Conservation (phyloP, 805 yeast genomes). For the Pichia gijzeniarum region DNA sequence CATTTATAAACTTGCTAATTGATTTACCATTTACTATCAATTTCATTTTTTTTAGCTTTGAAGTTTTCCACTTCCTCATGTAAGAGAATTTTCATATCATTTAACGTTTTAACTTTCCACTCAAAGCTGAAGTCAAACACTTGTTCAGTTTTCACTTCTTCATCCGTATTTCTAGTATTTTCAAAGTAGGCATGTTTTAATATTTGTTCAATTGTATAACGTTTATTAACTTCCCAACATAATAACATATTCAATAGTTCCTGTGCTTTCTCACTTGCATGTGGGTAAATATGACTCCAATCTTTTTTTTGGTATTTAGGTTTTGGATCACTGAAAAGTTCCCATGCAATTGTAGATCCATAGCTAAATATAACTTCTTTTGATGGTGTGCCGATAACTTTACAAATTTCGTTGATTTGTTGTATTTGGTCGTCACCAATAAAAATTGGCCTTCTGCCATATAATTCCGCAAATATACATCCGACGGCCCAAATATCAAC, state of each 20-base stretch:
- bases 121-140: conserved; percentile 70
- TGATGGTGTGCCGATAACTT: conserved; percentile 67
- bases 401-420: conserved; percentile 64
- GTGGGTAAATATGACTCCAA: conserved; percentile 58
- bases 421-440: conserved; percentile 66
- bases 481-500: conserved; percentile 95
- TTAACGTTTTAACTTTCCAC: conserved; percentile 30
- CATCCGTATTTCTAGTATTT: conserved; percentile 44
- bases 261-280: conserved; percentile 45
- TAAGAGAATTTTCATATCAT: conserved; percentile 42
- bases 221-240: conserved; percentile 53
- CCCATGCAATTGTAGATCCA: conserved; percentile 43
- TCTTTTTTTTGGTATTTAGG: conserved; percentile 35
- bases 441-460: conserved; percentile 74
- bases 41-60: conserved; percentile 27
- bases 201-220: conserved; percentile 52
- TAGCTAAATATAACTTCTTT: conserved; percentile 36
- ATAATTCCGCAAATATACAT: conserved; percentile 80
- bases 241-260: conserved; percentile 50
- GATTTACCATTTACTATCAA: background rate
- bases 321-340: conserved; percentile 37
- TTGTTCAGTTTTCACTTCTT: conserved; percentile 47
- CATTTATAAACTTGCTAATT: background rate
- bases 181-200: conserved; percentile 51
- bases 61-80: conserved; percentile 49